These are phyloP conservation scores for Raffaelea ambrosiae DNA, from an alignment of 2,329 filamentous ascomycete genomes.

Conservation along the genomic window DNA sequence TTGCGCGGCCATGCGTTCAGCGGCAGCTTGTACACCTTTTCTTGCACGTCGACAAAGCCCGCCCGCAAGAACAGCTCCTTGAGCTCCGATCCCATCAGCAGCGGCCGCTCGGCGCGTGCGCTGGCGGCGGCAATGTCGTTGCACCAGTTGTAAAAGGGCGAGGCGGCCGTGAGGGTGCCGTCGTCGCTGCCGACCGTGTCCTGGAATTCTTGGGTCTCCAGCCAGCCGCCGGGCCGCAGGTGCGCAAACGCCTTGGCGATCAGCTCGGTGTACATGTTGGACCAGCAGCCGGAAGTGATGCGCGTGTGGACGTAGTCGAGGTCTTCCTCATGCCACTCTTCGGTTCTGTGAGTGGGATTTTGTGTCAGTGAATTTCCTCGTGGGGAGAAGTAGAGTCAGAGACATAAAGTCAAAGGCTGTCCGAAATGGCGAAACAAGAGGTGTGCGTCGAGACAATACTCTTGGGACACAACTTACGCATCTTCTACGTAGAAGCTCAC, in stretches of 20 bases:
- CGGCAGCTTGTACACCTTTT: constrained; percentile 21
- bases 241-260: constrained; percentile 43
- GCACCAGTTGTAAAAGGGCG: constrained; percentile 13
- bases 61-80: constrained; percentile 18
- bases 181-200: constrained; percentile 17
- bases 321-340: constrained; percentile 42
- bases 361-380: no score
- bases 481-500: constrained; percentile 70
- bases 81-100: constrained; percentile 12
- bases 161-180: constrained; percentile 14
- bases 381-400: background rate
- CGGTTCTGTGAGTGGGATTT: constrained; percentile 19
- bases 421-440: no score
- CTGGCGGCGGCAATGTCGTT: constrained; percentile 13
- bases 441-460: no score
- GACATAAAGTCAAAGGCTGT: background rate
- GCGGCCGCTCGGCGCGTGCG: constrained; percentile 12
- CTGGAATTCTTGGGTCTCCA: constrained; percentile 44
- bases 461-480: constrained; percentile 22
- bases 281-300: constrained; percentile 40
- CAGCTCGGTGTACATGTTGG: constrained; percentile 36
- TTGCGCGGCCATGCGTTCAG: constrained; percentile 25
- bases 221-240: constrained; percentile 43
- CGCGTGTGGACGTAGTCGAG: constrained; percentile 49
- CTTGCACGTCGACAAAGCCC: constrained; percentile 23